Conservation (phyloP, 73 alveolate species). For the Symbiodinium pilosum region DNA sequence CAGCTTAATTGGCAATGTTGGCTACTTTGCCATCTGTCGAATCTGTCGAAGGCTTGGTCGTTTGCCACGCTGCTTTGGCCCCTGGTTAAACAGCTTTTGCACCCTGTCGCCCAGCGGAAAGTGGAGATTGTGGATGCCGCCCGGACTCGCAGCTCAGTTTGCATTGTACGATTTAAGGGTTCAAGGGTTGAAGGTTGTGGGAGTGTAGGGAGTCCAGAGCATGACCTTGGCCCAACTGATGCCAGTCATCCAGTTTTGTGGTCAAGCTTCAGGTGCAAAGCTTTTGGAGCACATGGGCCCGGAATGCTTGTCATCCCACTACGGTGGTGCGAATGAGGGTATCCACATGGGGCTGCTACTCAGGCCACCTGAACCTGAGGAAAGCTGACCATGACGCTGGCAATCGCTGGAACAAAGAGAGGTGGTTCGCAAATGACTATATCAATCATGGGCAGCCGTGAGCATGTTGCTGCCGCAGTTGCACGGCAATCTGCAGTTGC, state of each 20-base stretch:
- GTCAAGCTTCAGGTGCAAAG: not conserved
- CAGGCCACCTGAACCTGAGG: no score
- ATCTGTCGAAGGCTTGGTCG: slow-evolving; percentile 86
- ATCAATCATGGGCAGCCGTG: no score
- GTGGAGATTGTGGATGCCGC: slow-evolving; percentile 69
- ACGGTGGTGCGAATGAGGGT: slow-evolving; percentile 14
- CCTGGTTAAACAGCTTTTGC: slow-evolving; percentile 46
- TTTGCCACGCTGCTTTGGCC: slow-evolving; percentile 79
- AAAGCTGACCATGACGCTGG: no score
- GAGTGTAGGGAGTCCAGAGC: not conserved
- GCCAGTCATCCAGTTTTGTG: not conserved
- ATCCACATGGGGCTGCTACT: slow-evolving; percentile 25
- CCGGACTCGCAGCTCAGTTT: not conserved
- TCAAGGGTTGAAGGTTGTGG: not conserved
- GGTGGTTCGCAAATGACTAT: no score
- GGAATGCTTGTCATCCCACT: not conserved
- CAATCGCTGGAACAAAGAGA: no score
- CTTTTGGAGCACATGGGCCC: slow-evolving; percentile 63
- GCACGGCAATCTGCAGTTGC: no score
- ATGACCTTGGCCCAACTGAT: no score
- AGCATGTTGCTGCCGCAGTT: no score
- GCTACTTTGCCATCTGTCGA: no score
- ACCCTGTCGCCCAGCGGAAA: slow-evolving; percentile 78
- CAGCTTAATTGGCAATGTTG: no score
- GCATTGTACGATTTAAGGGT: not conserved